Percentiles rank a stretch among this genome's conserved stretches.
phyloP scores from a whole-genome alignment of 306 rosid species.

The Prosopis cineraria region DNA sequence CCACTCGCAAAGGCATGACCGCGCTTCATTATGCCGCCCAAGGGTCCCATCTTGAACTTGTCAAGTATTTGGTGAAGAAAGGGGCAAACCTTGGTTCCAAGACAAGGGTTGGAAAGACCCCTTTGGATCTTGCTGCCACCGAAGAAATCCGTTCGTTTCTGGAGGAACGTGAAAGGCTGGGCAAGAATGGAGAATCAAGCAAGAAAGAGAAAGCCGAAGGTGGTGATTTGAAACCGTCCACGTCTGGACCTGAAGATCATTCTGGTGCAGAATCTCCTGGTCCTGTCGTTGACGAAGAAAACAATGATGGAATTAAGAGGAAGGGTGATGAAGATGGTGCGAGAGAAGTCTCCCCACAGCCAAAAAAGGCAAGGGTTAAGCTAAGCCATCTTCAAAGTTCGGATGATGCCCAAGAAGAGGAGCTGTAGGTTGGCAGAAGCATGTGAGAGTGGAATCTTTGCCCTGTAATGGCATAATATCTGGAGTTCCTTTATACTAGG shows the following conservation, averaged over 20 bases:
- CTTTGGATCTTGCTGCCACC: slow-evolving; percentile 71
- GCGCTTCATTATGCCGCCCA: slow-evolving; percentile 80
- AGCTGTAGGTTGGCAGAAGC: slow-evolving; percentile 27
- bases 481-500: slow-evolving; percentile 17
- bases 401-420: slow-evolving; percentile 66
- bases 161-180: slow-evolving; percentile 51
- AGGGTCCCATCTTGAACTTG: slow-evolving; percentile 78
- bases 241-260: slow-evolving; percentile 43
- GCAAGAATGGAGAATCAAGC: slow-evolving; percentile 48
- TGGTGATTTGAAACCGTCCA: slow-evolving; percentile 46
- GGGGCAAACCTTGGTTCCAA: slow-evolving; percentile 64
- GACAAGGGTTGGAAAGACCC: slow-evolving; percentile 82
- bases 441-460: slow-evolving; percentile 5
- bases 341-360: slow-evolving; percentile 47
- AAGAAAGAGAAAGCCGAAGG: slow-evolving; percentile 46
- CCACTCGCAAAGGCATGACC: slow-evolving; percentile 84
- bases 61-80: slow-evolving; percentile 81
- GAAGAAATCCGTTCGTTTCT: slow-evolving; percentile 67
- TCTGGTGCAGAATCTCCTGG: slow-evolving; percentile 39
- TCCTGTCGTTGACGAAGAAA: slow-evolving; percentile 43
- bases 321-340: slow-evolving; percentile 50
- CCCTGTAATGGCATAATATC: slow-evolving; percentile 32
- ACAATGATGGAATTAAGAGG: slow-evolving; percentile 57
- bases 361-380: slow-evolving; percentile 60
- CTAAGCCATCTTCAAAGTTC: slow-evolving; percentile 71